A percentile compares a stretch with the other conserved stretches of the same genome.
These are phyloP conservation scores for Globisporangium nagaii DNA, from an alignment of 352 stramenopile species.

Conservation along the genomic window DNA sequence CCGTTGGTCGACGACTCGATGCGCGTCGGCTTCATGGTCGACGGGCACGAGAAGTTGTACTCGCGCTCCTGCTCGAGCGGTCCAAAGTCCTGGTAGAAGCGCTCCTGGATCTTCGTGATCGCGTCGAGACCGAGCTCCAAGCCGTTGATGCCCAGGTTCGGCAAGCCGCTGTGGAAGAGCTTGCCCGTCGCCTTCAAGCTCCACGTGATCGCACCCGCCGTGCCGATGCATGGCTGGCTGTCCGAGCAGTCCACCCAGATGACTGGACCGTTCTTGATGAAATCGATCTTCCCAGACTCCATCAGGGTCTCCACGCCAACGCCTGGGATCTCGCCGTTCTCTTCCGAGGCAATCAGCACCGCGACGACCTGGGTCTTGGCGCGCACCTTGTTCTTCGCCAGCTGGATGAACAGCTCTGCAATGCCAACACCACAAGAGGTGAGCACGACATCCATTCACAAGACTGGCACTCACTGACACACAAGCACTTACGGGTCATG, in stretches of 20 bases:
- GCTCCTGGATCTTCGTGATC: constrained; percentile 77
- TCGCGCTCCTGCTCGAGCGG: constrained; percentile 72
- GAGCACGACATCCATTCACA: background rate
- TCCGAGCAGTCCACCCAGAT: constrained; percentile 93
- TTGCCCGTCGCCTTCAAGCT: constrained; percentile 88
- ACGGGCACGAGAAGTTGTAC: constrained; percentile 90
- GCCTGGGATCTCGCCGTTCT: constrained; percentile 76
- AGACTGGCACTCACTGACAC: background rate
- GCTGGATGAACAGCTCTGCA: constrained; percentile 53
- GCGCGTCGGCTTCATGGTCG: constrained; percentile 85
- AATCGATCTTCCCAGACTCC: constrained; percentile 86
- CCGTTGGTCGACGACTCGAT: constrained; percentile 77
- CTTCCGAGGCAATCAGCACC: constrained; percentile 89
- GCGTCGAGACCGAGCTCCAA: constrained; percentile 88
- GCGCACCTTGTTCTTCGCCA: constrained; percentile 72
- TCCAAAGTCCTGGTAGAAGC: constrained; percentile 89
- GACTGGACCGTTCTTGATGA: constrained; percentile 89
- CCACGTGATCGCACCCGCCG: constrained; percentile 84
- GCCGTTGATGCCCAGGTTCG: constrained; percentile 87
- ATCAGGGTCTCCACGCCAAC: constrained; percentile 89
- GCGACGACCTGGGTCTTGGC: constrained; percentile 77
- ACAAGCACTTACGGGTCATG: constrained; percentile 49
- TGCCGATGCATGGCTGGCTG: constrained; percentile 90
- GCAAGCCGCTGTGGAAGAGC: constrained; percentile 89
- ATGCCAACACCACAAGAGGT: background rate